Conservation (phyloP, 345 rosid genomes). For the Fremontodendron californicum region DNA sequence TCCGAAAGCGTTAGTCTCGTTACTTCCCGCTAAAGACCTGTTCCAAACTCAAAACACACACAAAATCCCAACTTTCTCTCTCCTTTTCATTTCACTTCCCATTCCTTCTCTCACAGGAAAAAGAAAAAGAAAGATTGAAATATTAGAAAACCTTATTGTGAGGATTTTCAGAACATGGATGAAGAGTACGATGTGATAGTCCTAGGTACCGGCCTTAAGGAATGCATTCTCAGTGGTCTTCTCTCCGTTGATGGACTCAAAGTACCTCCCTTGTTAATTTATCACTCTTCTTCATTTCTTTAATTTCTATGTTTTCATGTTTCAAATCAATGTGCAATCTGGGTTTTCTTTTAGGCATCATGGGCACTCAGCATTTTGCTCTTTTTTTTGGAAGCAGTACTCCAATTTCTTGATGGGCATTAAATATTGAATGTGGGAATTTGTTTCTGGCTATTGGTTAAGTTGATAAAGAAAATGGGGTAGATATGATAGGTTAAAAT, state of each 20-base stretch:
- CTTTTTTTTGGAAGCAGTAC: background rate
- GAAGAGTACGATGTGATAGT: conserved; percentile 93
- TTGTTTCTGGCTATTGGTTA: background rate
- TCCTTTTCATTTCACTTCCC: background rate
- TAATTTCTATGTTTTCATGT: background rate
- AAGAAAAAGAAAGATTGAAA: background rate
- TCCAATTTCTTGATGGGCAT: background rate
- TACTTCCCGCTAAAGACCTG: conserved; percentile 39
- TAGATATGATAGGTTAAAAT: background rate
- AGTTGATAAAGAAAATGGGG: background rate
- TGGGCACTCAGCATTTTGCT: background rate
- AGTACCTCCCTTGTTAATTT: conserved; percentile 24
- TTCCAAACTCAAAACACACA: conserved; percentile 8
- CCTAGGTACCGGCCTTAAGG: conserved; percentile 89
- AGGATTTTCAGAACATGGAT: conserved; percentile 43
- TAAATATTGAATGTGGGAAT: background rate
- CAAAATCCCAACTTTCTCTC: background rate
- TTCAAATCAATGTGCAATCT: background rate
- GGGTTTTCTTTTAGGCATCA: background rate
- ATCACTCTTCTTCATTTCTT: background rate
- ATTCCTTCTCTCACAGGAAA: background rate
- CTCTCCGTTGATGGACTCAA: conserved; percentile 93
- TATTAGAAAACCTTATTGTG: background rate
- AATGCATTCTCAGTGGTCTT: conserved; percentile 93
- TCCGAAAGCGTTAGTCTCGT: conserved; percentile 20